Base-by-base conservation (phyloP, 768 basidiomycete species). In the Leccinellum luteum region DNA sequence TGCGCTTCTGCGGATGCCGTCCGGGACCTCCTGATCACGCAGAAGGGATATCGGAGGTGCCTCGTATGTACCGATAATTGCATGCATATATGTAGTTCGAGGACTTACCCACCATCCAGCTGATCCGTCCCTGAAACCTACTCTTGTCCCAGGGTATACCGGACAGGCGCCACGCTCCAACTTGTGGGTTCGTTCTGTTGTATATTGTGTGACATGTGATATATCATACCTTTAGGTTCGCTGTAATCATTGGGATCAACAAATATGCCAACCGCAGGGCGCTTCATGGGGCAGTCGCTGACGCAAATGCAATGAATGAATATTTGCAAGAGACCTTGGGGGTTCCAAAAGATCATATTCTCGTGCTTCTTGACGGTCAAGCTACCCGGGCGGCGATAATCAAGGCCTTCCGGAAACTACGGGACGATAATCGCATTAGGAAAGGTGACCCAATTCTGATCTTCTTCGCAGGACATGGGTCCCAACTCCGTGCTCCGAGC, bases 401-500 rank as follows among this genome's bases (percentile, higher is more conserved):
- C 51, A 30, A 54, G 3, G 71, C 61, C 3, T 57, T 66, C 30
- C 5, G 19, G 27, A n/a, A 47, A 3, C 68, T 81, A 56, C 38
- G 28, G 5, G 44, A 52, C 7, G 62, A 78, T 7, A 50, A 54
- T 5, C 64, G 68, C 15, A 68, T 72, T 27, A 44, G 55, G 0
- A 52, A 69, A 19, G 65, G 70, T 6, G 70, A 72, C 43, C 69
- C 74, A 3, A 75, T 79, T 30, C 50, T 79, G 38, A 74, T 80
- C 32, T 81, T 74, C 58, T 81, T 71, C 49, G 74, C 79, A 14
- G 80, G 78, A 10, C 79, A 80, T 49, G 79, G 79, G 23, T 67
- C 72, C 5, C 63, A 74, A 27, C 60, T 66, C 9, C 34, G 62
- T 2, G 70, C 70, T 50, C 79, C 79, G 0, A 25, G 7, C 3